Evolutionary conservation across 2,329 filamentous ascomycete species (phyloP).

Genomic region (Alternaria gansuensis): DNA sequence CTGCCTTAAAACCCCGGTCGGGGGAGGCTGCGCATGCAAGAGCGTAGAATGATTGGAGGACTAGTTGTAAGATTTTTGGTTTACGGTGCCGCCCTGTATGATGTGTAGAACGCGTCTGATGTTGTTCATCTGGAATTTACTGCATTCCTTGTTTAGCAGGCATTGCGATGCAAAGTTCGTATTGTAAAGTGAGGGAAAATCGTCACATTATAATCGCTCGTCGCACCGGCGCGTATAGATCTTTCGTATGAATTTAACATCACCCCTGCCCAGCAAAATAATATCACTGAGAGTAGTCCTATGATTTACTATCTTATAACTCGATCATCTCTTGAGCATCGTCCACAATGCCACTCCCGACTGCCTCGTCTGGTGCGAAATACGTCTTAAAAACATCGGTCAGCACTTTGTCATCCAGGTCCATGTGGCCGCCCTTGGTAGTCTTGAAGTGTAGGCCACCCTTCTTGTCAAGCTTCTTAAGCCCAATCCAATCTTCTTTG

Average conservation of each 20-base stretch:
- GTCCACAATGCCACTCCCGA: conserved; percentile 19
- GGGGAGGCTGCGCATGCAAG: conserved; percentile 9
- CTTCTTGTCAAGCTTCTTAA: conserved; percentile 80
- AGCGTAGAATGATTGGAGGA: conserved; percentile 2
- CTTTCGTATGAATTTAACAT: neutral
- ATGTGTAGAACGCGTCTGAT: neutral
- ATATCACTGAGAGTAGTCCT: too few relatives aligned
- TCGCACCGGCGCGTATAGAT: neutral
- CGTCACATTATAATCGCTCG: neutral
- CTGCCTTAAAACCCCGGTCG: conserved; percentile 25
- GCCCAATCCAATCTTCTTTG: conserved; percentile 90
- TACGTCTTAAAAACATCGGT: conserved; percentile 71
- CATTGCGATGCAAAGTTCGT: neutral
- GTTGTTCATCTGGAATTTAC: neutral
- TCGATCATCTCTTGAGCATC: conserved; percentile 39
- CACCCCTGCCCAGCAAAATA: neutral
- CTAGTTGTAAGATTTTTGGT: neutral
- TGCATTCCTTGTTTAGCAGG: neutral
- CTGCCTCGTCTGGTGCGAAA: conserved; percentile 61
- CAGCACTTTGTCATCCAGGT: conserved; percentile 72
- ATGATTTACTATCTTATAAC: conserved; percentile 27
- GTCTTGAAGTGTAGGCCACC: conserved; percentile 79
- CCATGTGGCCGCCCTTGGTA: conserved; percentile 83
- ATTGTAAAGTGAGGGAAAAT: neutral
- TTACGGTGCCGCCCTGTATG: neutral